Base-by-base conservation (phyloP, 495 filamentous ascomycete species). In the Penicillium ochrochloron region DNA sequence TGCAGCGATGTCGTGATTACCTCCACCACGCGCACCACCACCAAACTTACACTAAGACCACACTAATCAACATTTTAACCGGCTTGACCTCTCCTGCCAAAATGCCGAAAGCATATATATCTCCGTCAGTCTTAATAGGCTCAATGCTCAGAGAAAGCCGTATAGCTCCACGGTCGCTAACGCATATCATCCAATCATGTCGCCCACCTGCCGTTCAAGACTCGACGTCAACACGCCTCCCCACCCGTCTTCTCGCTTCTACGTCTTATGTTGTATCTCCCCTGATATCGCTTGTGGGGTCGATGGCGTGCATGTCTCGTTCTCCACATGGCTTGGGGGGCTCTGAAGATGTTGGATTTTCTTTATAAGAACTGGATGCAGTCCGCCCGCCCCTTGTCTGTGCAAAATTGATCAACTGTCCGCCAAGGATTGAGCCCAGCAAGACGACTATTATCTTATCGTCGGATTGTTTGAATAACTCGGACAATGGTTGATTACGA, bases 1-100 rank as follows among this genome's bases (percentile, higher is more conserved):
- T 59, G 55, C 58, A 58, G 42, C 55, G 66, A 68, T 68, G 66
- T 68, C 66, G 66, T 68, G 66, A 68, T 68, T 41, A 35, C 42
- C 57, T 59, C 65, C 61, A 61, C 62, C 62, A 50, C 37, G 29
- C 39, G 59, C 50, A 44, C 39, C 44, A 5, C 41, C 50, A 21
- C 33, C 55, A 33, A 59, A n/a, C 3, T 9, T 31, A 4, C 29
- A 19, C 48, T 44, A 29, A 15, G 17, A 23, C 57, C 44, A 17
- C 19, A n/a, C 25, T 29, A 7, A 42, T 44, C 55, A 44, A n/a
- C 27, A 33, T 12, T 10, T 29, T 11, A 31, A n/a, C 48, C 48
- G 2, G 27, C 23, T 17, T 17, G 31, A 21, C 12, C 48, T 31
- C 5, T 21, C 25, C 15, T 53, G 53, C 15, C 31, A 14, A 53